Conservation (phyloP, 306 rosid species). For the Begonia fuchsioides region DNA sequence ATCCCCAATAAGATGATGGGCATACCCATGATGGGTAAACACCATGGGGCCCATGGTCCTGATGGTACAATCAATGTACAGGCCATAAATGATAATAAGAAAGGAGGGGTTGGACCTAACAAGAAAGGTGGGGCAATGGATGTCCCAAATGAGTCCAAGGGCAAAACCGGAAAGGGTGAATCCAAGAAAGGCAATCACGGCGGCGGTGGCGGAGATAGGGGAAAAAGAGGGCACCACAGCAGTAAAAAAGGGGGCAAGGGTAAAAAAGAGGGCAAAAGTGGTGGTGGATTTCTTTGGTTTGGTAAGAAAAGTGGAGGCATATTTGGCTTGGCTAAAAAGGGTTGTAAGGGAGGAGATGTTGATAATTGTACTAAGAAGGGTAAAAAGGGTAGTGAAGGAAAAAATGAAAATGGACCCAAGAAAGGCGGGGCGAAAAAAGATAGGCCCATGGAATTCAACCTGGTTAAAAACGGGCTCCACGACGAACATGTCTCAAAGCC, state of each 20-base stretch:
- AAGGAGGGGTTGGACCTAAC: slow-evolving; percentile 21
- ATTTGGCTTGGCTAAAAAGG: slow-evolving; percentile 13
- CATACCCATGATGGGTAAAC: slow-evolving; percentile 12
- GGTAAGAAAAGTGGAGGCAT: slow-evolving; percentile 6
- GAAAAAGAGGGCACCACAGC: slow-evolving; percentile 13
- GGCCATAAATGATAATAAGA: slow-evolving; percentile 36
- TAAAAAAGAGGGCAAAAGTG: slow-evolving; percentile 21
- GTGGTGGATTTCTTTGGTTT: slow-evolving; percentile 14
- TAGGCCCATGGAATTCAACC: slow-evolving; percentile 15
- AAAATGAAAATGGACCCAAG: slow-evolving; percentile 28
- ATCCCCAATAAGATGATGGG: slow-evolving; percentile 16
- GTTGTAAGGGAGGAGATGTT: slow-evolving; percentile 29
- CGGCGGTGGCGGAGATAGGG: slow-evolving; percentile 27
- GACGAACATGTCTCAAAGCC: slow-evolving; percentile 32
- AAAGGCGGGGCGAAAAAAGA: slow-evolving; percentile 26
- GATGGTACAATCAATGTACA: slow-evolving; percentile 33
- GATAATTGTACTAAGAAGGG: slow-evolving; percentile 8
- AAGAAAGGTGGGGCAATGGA: slow-evolving; percentile 69
- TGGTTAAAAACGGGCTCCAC: slow-evolving; percentile 24
- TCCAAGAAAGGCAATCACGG: slow-evolving; percentile 28
- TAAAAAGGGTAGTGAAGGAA: slow-evolving; percentile 13
- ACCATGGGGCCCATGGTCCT: slow-evolving; percentile 13
- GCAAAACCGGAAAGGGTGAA: slow-evolving; percentile 33
- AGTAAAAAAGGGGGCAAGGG: slow-evolving; percentile 31
- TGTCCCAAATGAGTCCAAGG: slow-evolving; percentile 33